These are phyloP conservation scores for Neospermospora avenae DNA, from an alignment of 2,329 filamentous ascomycete genomes.

Conservation along the genomic window DNA sequence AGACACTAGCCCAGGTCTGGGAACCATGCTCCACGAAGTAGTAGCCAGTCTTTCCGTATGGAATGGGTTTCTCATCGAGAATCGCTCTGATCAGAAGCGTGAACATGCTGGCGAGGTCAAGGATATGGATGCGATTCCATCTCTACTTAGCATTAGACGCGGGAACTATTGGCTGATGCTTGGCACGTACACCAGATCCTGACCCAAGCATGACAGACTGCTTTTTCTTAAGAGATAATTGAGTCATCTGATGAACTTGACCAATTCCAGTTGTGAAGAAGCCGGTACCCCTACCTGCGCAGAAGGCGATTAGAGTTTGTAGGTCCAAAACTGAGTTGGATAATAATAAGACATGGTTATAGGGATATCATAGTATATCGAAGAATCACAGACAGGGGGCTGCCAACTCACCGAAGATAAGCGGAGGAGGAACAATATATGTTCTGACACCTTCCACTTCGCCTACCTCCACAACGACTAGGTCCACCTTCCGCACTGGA, in stretches of 20 bases:
- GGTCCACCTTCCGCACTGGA: constrained; percentile 43
- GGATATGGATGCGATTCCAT: constrained; percentile 45
- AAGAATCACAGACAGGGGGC: too few species aligned
- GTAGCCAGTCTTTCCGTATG: constrained; percentile 39
- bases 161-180: too few species aligned
- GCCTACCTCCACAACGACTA: constrained; percentile 42
- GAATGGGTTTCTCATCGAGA: constrained; percentile 34
- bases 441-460: constrained; percentile 42
- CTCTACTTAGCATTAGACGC: constrained; percentile 16
- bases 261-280: constrained; percentile 40
- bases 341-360: too few species aligned
- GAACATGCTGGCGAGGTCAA: constrained; percentile 43
- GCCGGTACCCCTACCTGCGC: constrained; percentile 43
- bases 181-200: constrained; percentile 31
- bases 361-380: too few species aligned
- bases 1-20: constrained; percentile 41
- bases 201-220: constrained; percentile 37
- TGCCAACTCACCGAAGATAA: too few species aligned
- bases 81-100: constrained; percentile 37
- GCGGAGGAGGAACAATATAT: constrained; percentile 44
- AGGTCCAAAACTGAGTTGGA: too few species aligned
- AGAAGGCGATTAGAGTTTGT: too few species aligned
- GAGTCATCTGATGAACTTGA: constrained; percentile 39
- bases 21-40: constrained; percentile 42
- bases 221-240: constrained; percentile 34